Evolutionary conservation across 352 stramenopile species (phyloP).

Genomic region (Lagenidium giganteum): DNA sequence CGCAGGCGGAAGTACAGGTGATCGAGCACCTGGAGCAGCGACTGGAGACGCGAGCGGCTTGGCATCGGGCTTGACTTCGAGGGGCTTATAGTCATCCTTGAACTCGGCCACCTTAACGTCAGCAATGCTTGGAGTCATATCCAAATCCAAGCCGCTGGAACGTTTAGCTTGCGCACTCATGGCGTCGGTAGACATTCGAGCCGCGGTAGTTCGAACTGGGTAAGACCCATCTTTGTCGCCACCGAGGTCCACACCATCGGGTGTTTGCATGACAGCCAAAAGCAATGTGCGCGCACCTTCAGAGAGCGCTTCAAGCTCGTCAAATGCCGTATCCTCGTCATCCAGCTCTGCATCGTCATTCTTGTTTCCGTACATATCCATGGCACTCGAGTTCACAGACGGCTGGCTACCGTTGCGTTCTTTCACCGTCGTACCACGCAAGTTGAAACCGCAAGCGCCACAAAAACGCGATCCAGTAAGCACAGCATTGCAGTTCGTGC

Average conservation of each 20-base stretch:
- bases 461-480: conserved; percentile 85
- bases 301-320: conserved; percentile 83
- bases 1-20: conserved; percentile 16
- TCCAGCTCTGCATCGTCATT: conserved; percentile 53
- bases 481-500: conserved; percentile 77
- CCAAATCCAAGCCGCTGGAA: no score
- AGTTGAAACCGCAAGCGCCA: conserved; percentile 82
- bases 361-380: conserved; percentile 31
- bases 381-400: background rate
- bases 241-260: conserved; percentile 72
- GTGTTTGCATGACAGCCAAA: conserved; percentile 85
- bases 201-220: conserved; percentile 32
- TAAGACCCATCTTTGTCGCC: conserved; percentile 50
- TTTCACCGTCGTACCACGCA: conserved; percentile 69
- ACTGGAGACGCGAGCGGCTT: conserved; percentile 9
- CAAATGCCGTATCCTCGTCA: conserved; percentile 78
- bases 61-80: conserved; percentile 5
- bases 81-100: no score
- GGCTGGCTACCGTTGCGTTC: conserved; percentile 20
- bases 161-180: no score
- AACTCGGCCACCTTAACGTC: no score
- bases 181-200: no score
- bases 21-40: no score
- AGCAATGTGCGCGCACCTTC: conserved; percentile 80
- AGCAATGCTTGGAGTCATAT: no score